Conservation (phyloP, 352 stramenopile species). For the Blastocystis sp. region DNA sequence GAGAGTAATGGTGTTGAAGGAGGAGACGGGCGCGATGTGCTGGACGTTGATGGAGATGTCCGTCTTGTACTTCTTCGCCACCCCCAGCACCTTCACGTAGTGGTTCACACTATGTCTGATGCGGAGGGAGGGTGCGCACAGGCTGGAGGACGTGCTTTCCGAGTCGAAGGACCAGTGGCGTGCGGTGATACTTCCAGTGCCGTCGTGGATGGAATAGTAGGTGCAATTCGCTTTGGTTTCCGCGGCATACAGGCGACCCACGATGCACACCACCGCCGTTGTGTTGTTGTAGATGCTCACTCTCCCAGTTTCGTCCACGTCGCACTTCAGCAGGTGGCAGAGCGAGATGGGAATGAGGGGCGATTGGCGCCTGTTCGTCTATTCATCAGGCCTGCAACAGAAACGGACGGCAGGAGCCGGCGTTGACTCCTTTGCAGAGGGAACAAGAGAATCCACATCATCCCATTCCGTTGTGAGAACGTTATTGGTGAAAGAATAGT, state of each 20-base stretch:
- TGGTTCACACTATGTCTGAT: not conserved
- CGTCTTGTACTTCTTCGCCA: constrained; percentile 15
- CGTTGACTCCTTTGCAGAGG: not conserved
- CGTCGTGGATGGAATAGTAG: constrained; percentile 28
- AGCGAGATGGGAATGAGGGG: not conserved
- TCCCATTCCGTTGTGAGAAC: not conserved
- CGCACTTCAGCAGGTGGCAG: not conserved
- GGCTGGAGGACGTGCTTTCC: not conserved
- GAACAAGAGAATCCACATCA: not conserved
- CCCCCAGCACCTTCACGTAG: constrained; percentile 41
- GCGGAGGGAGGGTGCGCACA: not conserved
- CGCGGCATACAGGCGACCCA: not conserved
- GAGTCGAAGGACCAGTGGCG: constrained; percentile 27
- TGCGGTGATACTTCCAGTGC: constrained; percentile 10
- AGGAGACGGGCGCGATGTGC: constrained; percentile 35
- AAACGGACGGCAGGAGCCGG: not conserved
- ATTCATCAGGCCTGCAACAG: not conserved
- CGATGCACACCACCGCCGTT: not conserved
- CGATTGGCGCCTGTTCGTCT: not conserved
- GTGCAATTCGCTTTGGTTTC: constrained; percentile 39
- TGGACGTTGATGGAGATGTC: constrained; percentile 32
- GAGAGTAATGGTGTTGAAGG: constrained; percentile 10
- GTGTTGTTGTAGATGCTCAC: not conserved
- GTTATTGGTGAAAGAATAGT: not conserved
- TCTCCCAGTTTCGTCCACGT: not conserved